Evolutionary conservation across 441 rosid genomes (phyloP), one percentile per base, ranked within the genome.

Genomic region (Biscutella auriculata): DNA sequence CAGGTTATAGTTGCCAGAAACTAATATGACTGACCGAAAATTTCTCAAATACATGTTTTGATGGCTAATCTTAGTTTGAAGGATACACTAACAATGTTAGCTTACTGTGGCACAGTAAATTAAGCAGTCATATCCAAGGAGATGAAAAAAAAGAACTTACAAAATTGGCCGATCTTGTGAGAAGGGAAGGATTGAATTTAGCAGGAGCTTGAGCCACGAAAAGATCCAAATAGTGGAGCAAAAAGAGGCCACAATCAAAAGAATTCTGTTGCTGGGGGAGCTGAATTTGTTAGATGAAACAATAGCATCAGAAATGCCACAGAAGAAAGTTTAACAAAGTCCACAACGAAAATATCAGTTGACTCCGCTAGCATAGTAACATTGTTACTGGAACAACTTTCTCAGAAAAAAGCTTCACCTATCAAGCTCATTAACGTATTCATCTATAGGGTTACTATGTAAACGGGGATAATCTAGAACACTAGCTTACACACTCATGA

Each of bases 201-300:
- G 30, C 46, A 65, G 87, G 85, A 69, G 78, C 89, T 73, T 77
- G 80, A 59, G 66, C 70, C 28, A 88, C 78, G 69, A 85, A 85
- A 54, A 66, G 81, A 57, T 88, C 96, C 63, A 70, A 53, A 63
- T 82, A 88, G 64, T 85, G 96, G 51, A 88, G 92, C 79, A 88
- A 51, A 75, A 88, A 88, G 45, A 88, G 80, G 59, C 96, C 96
- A 53, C 95, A 88, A 34, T 88, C 96, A 58, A 71, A 83, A 5
- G 79, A 88, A 76, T 88, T 88, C 71, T 72, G 79, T 77, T 85
- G 95, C 66, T 88, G 95, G n/a, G 96, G 95, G 41, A 88, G 71
- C 95, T 88, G 81, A 68, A 69, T 16, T 52, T 25, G 1, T 49
- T 8, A 62, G 19, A 54, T 12, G 29, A 63, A 44, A 19, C 61